Base-by-base conservation (phyloP, 2,329 filamentous ascomycete species). In the Colletotrichum sojae region DNA sequence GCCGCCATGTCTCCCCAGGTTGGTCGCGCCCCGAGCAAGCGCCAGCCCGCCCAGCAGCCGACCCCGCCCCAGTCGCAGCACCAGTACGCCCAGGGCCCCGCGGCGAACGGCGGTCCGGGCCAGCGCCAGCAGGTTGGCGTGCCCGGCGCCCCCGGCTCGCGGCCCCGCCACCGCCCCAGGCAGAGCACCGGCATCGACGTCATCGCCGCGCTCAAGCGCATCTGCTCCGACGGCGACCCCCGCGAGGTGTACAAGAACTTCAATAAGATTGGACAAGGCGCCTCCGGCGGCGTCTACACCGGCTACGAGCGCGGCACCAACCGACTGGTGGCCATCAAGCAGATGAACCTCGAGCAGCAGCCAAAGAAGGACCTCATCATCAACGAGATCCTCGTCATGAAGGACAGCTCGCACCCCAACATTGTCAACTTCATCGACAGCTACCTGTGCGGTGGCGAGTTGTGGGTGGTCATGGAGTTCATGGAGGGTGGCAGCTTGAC, bases 341-440 rank as follows among this genome's bases (percentile, higher is more conserved):
- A 99, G 84, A 99, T 99, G 96, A 98, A 98, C 74, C 84, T 99
- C 64, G 96, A 98, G 80, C 93, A 98, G 81, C 96, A 99, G 77
- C 96, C 96, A 2, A 98, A 98, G 88, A 99, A 99, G 81, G 96
- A 99, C 75, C 85, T 98, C 56, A 99, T 99, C 76, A 98, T 99
- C 82, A 99, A 99, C 80, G 96, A 99, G 79, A 99, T 99, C 73
- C 83, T 99, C 67, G 96, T 99, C 67, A 99, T 99, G 96, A 97
- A 97, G 83, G 96, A 98, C 76, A 98, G 95, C 85, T 96, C 94
- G 67, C 96, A 99, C 79, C 95, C 94, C 76, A 98, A 98, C 79
- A 97, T 99, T 81, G 96, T 99, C 82, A 99, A 99, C 81, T 99
- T 98, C 81, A 95, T 98, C 83, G 96, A 98, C 84, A 98, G 95